These are phyloP conservation scores for Pseudognaphalium luteoalbum DNA, from an alignment of 129 eudicot genomes.

Conservation along the genomic window DNA sequence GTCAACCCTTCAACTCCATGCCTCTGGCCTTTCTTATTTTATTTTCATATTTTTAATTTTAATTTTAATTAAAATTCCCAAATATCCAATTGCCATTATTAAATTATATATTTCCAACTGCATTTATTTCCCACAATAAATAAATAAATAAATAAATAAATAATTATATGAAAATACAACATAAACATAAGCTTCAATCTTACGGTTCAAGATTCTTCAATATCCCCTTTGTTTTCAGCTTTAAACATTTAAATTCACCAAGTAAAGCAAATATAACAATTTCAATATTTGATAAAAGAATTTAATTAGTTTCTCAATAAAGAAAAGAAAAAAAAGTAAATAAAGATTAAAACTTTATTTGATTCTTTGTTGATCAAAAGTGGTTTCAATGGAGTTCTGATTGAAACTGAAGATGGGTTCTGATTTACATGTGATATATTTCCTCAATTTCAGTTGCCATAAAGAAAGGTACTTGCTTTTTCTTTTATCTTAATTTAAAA, in stretches of 20 bases:
- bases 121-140: constrained; percentile 33
- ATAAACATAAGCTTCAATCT: constrained; percentile 42
- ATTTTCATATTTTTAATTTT: too few relatives aligned
- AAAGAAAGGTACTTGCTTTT: constrained; percentile 40
- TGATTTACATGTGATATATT: constrained; percentile 44
- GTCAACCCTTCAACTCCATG: constrained; percentile 33
- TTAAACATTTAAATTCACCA: constrained; percentile 27
- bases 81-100: constrained; percentile 21
- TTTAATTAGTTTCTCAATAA: constrained; percentile 28
- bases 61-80: not conserved
- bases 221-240: constrained; percentile 34
- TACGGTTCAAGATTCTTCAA: constrained; percentile 44
- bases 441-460: constrained; percentile 43
- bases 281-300: not conserved
- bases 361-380: constrained; percentile 53
- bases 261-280: constrained; percentile 23
- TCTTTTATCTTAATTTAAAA: not conserved
- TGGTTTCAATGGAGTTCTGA: constrained; percentile 32
- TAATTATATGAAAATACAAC: not conserved
- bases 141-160: not conserved
- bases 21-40: constrained; percentile 12
- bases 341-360: constrained; percentile 43
- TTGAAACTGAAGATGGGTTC: constrained; percentile 52
- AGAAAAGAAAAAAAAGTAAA: constrained; percentile 28
- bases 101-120: constrained; percentile 24